Conservation (phyloP, 768 basidiomycete genomes). For the Russula virescens region DNA sequence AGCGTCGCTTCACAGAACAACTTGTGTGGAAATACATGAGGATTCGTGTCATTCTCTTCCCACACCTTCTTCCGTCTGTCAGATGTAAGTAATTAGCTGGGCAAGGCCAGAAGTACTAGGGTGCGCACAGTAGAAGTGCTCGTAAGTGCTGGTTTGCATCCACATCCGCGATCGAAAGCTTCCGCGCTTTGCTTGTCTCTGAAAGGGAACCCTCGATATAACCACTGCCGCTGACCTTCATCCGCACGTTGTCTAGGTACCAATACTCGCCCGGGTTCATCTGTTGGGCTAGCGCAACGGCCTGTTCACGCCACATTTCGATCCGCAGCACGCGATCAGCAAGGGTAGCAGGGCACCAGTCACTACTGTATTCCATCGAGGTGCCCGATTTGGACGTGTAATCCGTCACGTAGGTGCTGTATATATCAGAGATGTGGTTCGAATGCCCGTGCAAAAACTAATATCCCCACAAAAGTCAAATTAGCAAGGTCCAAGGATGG, state of each 20-base stretch:
- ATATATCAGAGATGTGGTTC: slow-evolving; percentile 15
- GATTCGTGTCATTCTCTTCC: slow-evolving; percentile 21
- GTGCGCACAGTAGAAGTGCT: slow-evolving; percentile 19
- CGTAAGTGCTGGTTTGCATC: slow-evolving; percentile 6
- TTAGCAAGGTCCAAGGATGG: not conserved
- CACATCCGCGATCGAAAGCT: slow-evolving; percentile 11
- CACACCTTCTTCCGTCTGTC: slow-evolving; percentile 23
- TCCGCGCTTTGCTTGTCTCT: slow-evolving; percentile 19
- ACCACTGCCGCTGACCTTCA: slow-evolving; percentile 15
- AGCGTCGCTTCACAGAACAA: slow-evolving; percentile 16
- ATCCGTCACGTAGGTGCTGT: slow-evolving; percentile 25
- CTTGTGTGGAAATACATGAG: slow-evolving; percentile 22
- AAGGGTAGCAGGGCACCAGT: slow-evolving; percentile 21
- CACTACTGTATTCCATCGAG: slow-evolving; percentile 4
- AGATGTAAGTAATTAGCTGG: not conserved
- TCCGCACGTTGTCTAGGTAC: slow-evolving; percentile 22
- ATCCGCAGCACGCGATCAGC: slow-evolving; percentile 21
- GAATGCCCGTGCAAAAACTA: slow-evolving; percentile 21
- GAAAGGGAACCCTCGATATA: slow-evolving; percentile 21
- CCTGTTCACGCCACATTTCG: slow-evolving; percentile 24
- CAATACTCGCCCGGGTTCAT: slow-evolving; percentile 26
- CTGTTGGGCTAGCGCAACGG: slow-evolving; percentile 10
- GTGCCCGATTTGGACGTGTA: slow-evolving; percentile 19
- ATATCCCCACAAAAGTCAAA: not conserved
- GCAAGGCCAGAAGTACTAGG: not conserved